phyloP scores from a whole-genome alignment of 2,329 filamentous ascomycete species.

The Colletotrichum acutatum region DNA sequence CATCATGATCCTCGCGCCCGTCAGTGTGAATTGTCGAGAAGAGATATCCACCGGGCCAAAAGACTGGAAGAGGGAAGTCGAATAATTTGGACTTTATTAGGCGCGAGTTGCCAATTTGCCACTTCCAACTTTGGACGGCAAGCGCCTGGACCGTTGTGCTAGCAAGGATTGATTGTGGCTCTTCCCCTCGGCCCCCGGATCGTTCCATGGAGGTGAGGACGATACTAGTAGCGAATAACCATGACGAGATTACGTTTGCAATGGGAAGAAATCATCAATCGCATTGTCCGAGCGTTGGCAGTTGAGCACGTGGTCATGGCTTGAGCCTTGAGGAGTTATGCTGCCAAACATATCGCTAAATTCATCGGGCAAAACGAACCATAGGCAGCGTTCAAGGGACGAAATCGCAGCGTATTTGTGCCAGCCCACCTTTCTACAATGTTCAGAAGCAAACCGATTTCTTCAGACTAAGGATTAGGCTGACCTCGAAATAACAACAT shows the following conservation, averaged over 20 bases:
- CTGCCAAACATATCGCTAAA: slow-evolving; percentile 1
- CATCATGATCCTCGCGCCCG: neutral
- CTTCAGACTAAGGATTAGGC: neutral
- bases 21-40: neutral
- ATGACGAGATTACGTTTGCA: slow-evolving; percentile 13
- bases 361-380: neutral
- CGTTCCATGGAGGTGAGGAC: neutral
- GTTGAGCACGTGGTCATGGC: slow-evolving; percentile 10
- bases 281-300: neutral
- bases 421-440: neutral
- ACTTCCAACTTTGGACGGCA: neutral
- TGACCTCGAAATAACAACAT: neutral
- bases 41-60: neutral
- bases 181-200: neutral
- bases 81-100: neutral
- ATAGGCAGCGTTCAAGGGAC: neutral
- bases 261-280: neutral
- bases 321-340: no score
- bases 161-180: neutral
- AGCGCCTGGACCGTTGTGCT: slow-evolving; percentile 7
- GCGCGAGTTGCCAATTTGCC: slow-evolving; percentile 12
- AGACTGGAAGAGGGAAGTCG: neutral
- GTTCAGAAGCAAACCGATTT: neutral
- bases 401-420: neutral
- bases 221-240: neutral